These are phyloP conservation scores for Talaromyces albobiverticillius DNA, from an alignment of 2,329 filamentous ascomycete species.

Conservation along the genomic window DNA sequence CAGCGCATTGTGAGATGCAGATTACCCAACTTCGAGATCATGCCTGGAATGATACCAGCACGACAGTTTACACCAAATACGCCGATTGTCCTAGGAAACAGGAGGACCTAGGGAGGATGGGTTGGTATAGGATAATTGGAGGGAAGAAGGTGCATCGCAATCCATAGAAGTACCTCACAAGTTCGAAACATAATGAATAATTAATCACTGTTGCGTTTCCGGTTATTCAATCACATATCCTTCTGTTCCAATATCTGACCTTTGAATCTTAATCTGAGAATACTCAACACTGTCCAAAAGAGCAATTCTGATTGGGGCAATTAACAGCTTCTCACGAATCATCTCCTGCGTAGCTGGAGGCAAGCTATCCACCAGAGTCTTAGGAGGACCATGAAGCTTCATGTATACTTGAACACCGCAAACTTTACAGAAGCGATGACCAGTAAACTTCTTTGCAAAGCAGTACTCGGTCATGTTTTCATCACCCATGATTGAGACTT, in stretches of 20 bases:
- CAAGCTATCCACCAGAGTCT: neutral
- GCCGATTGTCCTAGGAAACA: no score
- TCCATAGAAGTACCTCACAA: no score
- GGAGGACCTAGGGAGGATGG: no score
- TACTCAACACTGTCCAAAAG: neutral
- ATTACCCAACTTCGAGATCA: no score
- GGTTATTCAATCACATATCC: neutral
- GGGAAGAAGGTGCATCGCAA: no score
- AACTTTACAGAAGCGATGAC: neutral
- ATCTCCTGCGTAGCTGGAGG: neutral
- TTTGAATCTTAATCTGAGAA: neutral
- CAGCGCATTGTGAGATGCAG: constrained; percentile 61
- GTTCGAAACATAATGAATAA: no score
- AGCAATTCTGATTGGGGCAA: neutral
- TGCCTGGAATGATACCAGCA: no score
- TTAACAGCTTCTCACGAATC: neutral
- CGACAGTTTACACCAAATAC: no score
- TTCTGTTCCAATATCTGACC: neutral
- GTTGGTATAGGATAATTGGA: no score
- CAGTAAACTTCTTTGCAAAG: neutral
- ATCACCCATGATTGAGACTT: neutral
- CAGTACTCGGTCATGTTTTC: neutral
- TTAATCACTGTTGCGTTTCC: no score
- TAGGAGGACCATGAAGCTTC: neutral
- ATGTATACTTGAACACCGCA: neutral